Percentiles rank a stretch among this genome's conserved stretches.
These are phyloP conservation scores for Vitis riparia DNA, from an alignment of 164 flowering plant genomes.

Conservation along the genomic window DNA sequence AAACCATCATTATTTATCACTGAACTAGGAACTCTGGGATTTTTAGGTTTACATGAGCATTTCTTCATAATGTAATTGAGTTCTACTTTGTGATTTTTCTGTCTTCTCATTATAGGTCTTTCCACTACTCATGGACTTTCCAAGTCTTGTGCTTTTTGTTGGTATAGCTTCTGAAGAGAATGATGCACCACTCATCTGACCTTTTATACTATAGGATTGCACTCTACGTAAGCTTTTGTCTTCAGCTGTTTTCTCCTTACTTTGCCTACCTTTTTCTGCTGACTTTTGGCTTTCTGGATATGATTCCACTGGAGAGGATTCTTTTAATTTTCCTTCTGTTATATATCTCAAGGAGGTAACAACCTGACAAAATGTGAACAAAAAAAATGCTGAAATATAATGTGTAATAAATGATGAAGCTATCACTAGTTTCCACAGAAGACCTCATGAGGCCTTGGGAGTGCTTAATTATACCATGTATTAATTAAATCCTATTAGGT, in stretches of 20 bases:
- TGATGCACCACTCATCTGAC: background rate
- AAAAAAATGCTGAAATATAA: background rate
- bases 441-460: background rate
- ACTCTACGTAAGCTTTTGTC: background rate
- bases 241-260: background rate
- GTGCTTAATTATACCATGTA: background rate
- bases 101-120: background rate
- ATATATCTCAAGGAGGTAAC: slow-evolving; percentile 5
- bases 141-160: slow-evolving; percentile 5
- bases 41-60: background rate
- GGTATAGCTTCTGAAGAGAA: background rate
- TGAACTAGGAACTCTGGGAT: too few species aligned
- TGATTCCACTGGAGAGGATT: background rate
- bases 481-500: background rate
- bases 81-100: background rate
- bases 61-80: slow-evolving; percentile 1
- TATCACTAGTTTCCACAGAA: background rate
- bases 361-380: slow-evolving; percentile 4
- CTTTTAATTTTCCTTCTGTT: background rate
- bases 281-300: background rate
- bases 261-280: background rate
- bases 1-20: too few species aligned
- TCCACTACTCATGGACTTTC: background rate
- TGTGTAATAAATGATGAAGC: background rate
- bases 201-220: background rate